Evolutionary conservation across 345 rosid species (phyloP), one percentile per base, ranked within the genome.

Genomic region (Eucalyptus pauciflora): DNA sequence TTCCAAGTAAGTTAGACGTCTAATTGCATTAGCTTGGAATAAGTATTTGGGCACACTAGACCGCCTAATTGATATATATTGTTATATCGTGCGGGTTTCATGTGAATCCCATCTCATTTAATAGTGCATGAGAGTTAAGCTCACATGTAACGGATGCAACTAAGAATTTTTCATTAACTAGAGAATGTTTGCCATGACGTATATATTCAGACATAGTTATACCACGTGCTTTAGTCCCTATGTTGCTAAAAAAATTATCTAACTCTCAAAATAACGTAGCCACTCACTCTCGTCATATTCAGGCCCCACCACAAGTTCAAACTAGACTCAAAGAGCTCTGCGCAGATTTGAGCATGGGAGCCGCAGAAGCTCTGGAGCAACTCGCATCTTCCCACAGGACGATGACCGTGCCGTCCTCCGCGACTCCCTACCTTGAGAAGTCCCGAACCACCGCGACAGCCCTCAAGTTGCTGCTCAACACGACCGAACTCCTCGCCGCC

Each of bases 311-410:
- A 41, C 94, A 94, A 71, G 88, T 92, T 18, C 87, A 88, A 67
- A 90, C 50, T 37, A 85, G 87, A 88, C 33, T 96, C 54, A 88
- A 93, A 89, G 96, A 94, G 79, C 89, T 90, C 50, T 93, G 95
- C 90, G 92, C 88, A 86, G 90, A 89, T 46, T 90, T 93, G 91
- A 93, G 98, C 93, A 45, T 8, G n/a, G 97, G 94, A 85, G 92
- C 92, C 2, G 95, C 95, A 27, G 88, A 79, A 79, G 95, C 96
- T 67, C 85, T 95, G 56, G 94, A 93, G 90, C 96, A 95, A 91
- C 87, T 96, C 79, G 6, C 97, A 29, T 22, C 41, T 50, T 92
- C 96, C 43, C 58, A 94, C 83, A 92, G 89, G 91, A 92, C 87
- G 86, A 96, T 94, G 96, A 92, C 71, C 16, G 89, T 29, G 58